These are phyloP conservation scores for Choricystis sp. DNA, from an alignment of 139 green algal species.

Conservation along the genomic window DNA sequence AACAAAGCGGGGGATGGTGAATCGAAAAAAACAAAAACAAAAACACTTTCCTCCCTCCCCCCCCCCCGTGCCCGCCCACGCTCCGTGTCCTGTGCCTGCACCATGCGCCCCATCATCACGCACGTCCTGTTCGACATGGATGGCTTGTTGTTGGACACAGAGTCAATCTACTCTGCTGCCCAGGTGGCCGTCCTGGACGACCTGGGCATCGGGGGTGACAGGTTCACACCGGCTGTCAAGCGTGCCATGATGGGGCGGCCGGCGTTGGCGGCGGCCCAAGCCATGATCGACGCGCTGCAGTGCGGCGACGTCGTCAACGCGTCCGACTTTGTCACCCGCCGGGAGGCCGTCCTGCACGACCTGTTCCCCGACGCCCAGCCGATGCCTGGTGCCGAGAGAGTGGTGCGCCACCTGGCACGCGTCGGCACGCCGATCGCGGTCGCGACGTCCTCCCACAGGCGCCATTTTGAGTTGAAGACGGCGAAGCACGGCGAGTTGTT, in stretches of 20 bases:
- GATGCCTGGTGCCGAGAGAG: conserved; percentile 50
- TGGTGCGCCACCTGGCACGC: conserved; percentile 52
- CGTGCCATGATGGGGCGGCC: conserved; percentile 54
- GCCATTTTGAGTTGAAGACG: conserved; percentile 67
- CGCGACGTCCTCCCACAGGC: conserved; percentile 49
- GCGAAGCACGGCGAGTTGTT: conserved; percentile 41
- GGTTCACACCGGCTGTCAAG: conserved; percentile 75
- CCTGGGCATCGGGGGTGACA: conserved; percentile 36
- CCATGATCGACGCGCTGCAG: conserved; percentile 33
- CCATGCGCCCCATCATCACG: too few species aligned
- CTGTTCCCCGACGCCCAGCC: conserved; percentile 50
- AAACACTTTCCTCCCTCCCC: too few species aligned
- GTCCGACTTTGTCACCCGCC: conserved; percentile 32
- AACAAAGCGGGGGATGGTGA: too few species aligned
- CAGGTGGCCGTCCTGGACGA: conserved; percentile 37
- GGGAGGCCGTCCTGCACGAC: conserved; percentile 45
- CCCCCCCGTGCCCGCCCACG: too few species aligned
- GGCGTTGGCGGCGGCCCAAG: conserved; percentile 41
- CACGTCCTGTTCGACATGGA: conserved; percentile 56
- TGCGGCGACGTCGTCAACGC: conserved; percentile 33
- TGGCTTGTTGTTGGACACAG: conserved; percentile 66
- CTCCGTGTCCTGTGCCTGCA: too few species aligned
- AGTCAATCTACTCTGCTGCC: conserved; percentile 56
- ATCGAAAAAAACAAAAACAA: too few species aligned
- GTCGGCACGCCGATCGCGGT: conserved; percentile 45